Evolutionary conservation across 73 alveolate species (phyloP), one percentile per base, ranked within the genome.

Genomic region (Uronychia setigera): DNA sequence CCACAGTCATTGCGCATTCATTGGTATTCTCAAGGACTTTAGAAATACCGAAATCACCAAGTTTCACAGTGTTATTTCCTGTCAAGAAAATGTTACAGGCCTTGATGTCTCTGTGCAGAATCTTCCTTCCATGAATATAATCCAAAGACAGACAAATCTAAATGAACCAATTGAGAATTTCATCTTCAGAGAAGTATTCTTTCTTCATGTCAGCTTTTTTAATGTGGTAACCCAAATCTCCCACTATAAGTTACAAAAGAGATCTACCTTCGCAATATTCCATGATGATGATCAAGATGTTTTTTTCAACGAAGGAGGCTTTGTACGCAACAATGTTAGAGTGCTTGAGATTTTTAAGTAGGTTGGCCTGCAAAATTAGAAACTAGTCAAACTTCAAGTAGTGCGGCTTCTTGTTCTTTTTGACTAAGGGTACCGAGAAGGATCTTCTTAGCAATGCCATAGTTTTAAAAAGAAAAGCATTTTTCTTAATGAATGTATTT

Each of bases 321-420:
- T 92, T 98, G 84, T 98, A 98, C 59, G 98, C 94, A 26, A 98
- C 99, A 57, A 98, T 95, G 83, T 97, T 93, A 29, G 99, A 98
- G 89, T 98, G 99, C 75, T 88, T 80, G n/a, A 96, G 85, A 32
- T 86, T 91, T 88, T 92, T 84, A 31, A 96, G 88, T 28, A 96
- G 87, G 77, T 91, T 89, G 28, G 97, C 98, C 67, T 46, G 67
- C 67, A n/a, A n/a, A n/a, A n/a, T n/a, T 46, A 11, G 5, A 11
- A 46, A 11, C 67, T 19, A 46, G n/a, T 46, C 67, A 5, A 11
- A 46, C 67, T 87, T 94, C 99, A 29, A 87, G 87, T 30, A 86
- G 83, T 26, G 98, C 96, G 34, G 95, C 93, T 81, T 94, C 94
- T 76, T 90, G 78, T 74, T 96, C 99, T 79, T 93, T 94, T 9